Base-by-base conservation (phyloP, 192 early-diverging fungal species). In the Coemansia sp. region DNA sequence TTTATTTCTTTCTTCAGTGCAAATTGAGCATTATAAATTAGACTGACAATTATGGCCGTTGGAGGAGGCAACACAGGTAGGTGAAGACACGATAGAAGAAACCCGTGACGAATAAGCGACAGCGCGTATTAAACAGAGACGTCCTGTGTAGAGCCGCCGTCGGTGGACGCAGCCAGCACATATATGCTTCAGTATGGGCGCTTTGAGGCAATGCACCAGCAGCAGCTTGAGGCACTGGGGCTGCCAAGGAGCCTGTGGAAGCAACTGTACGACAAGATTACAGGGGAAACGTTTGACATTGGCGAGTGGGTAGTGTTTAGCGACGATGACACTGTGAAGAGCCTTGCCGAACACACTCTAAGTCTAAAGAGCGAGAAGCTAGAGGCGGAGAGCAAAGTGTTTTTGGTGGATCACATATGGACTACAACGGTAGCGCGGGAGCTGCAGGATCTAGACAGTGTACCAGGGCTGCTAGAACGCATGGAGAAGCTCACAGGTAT, bases 321-420 rank as follows among this genome's bases (percentile, higher is more conserved):
- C 61, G 63, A 66, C 23, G 17, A 43, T 8, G 47, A 29, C 49
- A 37, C n/a, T 5, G 15, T 47, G 5, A 24, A 2, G 9, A 35
- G 63, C 8, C 29, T 81, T 27, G 58, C 52, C 35, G 58, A 70
- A 37, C 66, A 66, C 62, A 49, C 19, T 25, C 72, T 75, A 3
- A 64, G 66, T 24, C 60, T 81, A 52, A 63, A 22, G 17, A 32
- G 52, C 21, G 79, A 59, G 25, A 60, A 47, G 70, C 72, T 80
- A 21, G 72, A 65, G 10, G 65, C 65, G 1, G 8, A 21, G 5
- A 85, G 86, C 58, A 73, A 87, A 39, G 86, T 90, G 25, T 90
- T 88, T 55, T 67, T 90, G 62, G 77, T 89, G 5, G 89, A 89
- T 45, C 87, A 89, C 49, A 85, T 87, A 7, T 90, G 89, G 89